Evolutionary conservation across 2,329 filamentous ascomycete species (phyloP), one percentile per base, ranked within the genome.

Genomic region (Neofusicoccum umdonicola): DNA sequence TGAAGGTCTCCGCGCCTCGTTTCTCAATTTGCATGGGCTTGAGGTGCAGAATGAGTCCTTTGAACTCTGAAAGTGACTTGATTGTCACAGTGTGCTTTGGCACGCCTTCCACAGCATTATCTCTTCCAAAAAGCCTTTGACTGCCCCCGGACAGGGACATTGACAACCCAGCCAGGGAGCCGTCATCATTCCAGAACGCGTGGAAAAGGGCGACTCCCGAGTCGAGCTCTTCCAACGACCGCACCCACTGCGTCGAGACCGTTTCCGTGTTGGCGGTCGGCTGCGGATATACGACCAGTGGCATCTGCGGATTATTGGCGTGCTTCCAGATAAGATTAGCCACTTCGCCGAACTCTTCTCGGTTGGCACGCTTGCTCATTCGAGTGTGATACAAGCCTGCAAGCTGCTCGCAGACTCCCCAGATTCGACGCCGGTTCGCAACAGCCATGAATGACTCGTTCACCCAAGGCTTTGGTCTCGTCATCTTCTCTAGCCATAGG

Each of bases 341-440:
- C 17, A 12, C 15, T 8, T 15, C 34, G 0, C 17, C 50, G 6
- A 5, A 3, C 22, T 31, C 22, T 4, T 19, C 27, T 31, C 6
- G 1, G 6, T 31, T 31, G 27, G 27, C 27, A 31, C 27, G 27
- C 27, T 31, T 31, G 27, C 27, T 31, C 51, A n/a, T n/a, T 9
- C 35, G 12, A 2, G 6, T 2, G 9, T 42, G 35, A n/a, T 22
- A 41, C 13, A 7, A 5, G 9, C 19, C 39, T 2, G 52, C 17
- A 8, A 41, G 6, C 34, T 27, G 12, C 39, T 57, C 52, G 52
- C 52, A 51, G 11, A 51, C 48, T 5, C 15, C 48, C 48, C 48
- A 51, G 27, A 51, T 17, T 12, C 47, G 47, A 11, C 72, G 67
- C 13, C 74, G 71, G 62, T 76, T 76, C 19, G 74, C 73, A 60